These are phyloP conservation scores for Carex pumila DNA, from an alignment of 176 grass and related monocot genomes.

Conservation along the genomic window DNA sequence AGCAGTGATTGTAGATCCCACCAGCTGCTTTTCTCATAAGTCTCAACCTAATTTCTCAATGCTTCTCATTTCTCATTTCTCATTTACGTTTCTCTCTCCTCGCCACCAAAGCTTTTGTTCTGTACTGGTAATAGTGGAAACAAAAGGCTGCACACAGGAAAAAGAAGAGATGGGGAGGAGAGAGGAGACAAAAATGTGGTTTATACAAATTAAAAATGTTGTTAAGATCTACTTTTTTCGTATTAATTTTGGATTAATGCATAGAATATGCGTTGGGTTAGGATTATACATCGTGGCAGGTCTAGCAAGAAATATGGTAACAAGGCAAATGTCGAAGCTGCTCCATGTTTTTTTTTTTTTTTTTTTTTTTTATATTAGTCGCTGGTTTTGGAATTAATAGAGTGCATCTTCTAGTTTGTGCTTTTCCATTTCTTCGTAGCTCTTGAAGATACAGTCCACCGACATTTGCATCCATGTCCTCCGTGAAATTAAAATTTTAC, in stretches of 20 bases:
- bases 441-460: not conserved
- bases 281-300: not conserved
- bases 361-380: not conserved
- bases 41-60: constrained; percentile 3
- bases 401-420: constrained; percentile 5
- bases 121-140: constrained; percentile 13
- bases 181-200: constrained; percentile 10
- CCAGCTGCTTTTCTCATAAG: constrained; percentile 17
- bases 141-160: constrained; percentile 24
- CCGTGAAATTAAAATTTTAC: not conserved
- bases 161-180: not conserved
- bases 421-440: constrained; percentile 5
- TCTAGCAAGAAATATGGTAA: not conserved
- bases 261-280: not conserved
- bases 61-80: constrained; percentile 5
- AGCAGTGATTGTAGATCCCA: constrained; percentile 7
- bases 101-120: constrained; percentile 2
- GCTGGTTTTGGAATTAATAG: constrained; percentile 15
- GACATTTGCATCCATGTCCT: not conserved
- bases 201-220: not conserved
- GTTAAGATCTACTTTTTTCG: not conserved
- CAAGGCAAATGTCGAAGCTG: not conserved
- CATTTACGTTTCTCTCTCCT: not conserved
- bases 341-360: not conserved
- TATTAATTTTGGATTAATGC: constrained; percentile 6